Percentiles rank a stretch among this genome's conserved stretches.
Conservation (phyloP, 2,329 filamentous ascomycete species). For the Colletotrichum godetiae region DNA sequence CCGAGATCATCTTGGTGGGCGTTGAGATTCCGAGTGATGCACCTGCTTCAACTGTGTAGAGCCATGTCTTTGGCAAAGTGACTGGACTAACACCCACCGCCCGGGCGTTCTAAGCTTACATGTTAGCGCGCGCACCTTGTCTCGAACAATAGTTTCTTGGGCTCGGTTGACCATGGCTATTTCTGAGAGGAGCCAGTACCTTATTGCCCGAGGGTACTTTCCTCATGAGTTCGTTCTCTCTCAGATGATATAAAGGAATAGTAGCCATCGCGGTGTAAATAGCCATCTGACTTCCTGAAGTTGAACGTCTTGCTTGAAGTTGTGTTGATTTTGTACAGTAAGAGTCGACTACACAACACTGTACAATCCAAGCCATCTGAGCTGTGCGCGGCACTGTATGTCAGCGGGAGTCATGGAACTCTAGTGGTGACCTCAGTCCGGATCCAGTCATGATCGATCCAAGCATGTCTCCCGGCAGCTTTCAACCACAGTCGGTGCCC, state of each 20-base stretch:
- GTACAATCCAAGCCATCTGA: neutral
- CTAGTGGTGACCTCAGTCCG: neutral
- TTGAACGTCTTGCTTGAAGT: neutral
- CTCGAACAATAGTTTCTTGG: neutral
- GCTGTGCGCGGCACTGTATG: neutral
- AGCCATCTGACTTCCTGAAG: neutral
- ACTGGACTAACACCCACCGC: neutral
- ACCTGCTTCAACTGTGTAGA: neutral
- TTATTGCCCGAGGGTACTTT: no score
- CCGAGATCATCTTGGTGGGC: neutral
- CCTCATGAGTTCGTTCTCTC: no score
- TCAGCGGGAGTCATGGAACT: neutral
- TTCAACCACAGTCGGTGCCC: neutral
- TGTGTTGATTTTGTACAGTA: neutral
- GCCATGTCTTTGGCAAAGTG: neutral
- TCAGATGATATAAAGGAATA: neutral
- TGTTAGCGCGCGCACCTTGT: neutral
- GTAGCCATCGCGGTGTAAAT: neutral
- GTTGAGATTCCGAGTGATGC: neutral
- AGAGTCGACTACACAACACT: neutral
- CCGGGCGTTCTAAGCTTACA: neutral
- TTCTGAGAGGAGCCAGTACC: neutral
- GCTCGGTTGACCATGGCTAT: neutral
- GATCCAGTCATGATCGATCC: neutral
- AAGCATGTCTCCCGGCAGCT: neutral